These are phyloP conservation scores for Sporopachydermia cereana DNA, from an alignment of 1,139 yeast genomes.

Conservation along the genomic window DNA sequence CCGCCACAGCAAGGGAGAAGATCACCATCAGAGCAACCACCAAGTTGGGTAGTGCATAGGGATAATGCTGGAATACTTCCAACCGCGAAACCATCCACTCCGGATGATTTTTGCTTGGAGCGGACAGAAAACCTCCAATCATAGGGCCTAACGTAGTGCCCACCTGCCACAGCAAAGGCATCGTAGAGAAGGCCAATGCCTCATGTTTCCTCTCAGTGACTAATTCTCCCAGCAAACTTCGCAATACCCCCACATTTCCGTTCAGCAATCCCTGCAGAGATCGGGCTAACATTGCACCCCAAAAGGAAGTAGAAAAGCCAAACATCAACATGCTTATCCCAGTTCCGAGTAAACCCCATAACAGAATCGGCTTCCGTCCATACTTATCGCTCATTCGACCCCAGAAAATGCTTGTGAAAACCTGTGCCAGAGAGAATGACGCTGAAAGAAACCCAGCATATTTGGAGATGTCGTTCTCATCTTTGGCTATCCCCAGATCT, in stretches of 20 bases:
- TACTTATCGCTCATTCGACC: conserved; percentile 40
- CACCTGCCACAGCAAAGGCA: conserved; percentile 48
- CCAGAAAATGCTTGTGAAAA: conserved; percentile 47
- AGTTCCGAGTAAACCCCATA: conserved; percentile 42
- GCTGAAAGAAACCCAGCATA: conserved; percentile 52
- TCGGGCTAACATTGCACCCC: conserved; percentile 41
- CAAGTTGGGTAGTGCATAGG: conserved; percentile 51
- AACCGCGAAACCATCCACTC: conserved; percentile 16
- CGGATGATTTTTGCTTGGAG: conserved; percentile 24
- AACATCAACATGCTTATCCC: conserved; percentile 35
- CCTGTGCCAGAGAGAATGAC: conserved; percentile 36
- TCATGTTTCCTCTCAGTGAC: conserved; percentile 46
- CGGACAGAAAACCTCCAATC: conserved; percentile 36
- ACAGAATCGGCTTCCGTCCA: conserved; percentile 48
- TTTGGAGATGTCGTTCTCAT: conserved; percentile 39
- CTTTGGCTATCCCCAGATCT: conserved; percentile 40
- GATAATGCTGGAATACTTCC: conserved; percentile 32
- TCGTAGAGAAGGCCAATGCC: conserved; percentile 46
- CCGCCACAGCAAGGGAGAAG: conserved; percentile 29
- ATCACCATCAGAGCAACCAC: conserved; percentile 31
- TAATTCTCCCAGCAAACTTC: conserved; percentile 51
- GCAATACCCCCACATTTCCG: conserved; percentile 49
- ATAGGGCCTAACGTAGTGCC: conserved; percentile 51
- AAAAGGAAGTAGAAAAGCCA: conserved; percentile 41
- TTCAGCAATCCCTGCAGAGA: conserved; percentile 43